phyloP scores from a whole-genome alignment of 1,284 basidiomycete genomes.

The Athelia psychrophila region DNA sequence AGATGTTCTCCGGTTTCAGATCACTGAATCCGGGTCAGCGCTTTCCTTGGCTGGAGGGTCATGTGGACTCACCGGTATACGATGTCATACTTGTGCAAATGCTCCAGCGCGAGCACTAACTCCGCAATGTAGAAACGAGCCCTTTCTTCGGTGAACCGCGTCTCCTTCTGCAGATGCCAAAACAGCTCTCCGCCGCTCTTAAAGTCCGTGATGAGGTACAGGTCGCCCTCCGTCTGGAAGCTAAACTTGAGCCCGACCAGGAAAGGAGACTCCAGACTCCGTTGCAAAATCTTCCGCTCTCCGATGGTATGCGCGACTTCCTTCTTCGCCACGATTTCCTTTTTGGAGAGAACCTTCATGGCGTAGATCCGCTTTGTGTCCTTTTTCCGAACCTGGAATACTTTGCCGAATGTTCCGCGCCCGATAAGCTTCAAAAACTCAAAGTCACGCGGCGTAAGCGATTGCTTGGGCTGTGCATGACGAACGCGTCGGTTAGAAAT shows the following conservation, averaged over 20 bases:
- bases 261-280: conserved; percentile 94
- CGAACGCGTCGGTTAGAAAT: conserved; percentile 16
- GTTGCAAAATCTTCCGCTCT: conserved; percentile 97
- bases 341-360: conserved; percentile 99
- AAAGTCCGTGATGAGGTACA: conserved; percentile 98
- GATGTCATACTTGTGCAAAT: conserved; percentile 96
- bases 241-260: conserved; percentile 98
- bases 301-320: conserved; percentile 99
- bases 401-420: conserved; percentile 97
- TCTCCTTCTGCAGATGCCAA: conserved; percentile 96
- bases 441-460: conserved; percentile 90
- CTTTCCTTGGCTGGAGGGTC: background rate
- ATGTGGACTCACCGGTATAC: conserved; percentile 80
- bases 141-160: conserved; percentile 88
- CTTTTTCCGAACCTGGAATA: conserved; percentile 97
- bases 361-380: conserved; percentile 99
- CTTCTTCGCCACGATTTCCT: conserved; percentile 98
- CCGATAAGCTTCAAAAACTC: conserved; percentile 99
- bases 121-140: conserved; percentile 97
- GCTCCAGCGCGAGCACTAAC: conserved; percentile 90
- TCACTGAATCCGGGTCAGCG: conserved; percentile 48
- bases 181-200: conserved; percentile 99
- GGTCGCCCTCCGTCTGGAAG: conserved; percentile 95
- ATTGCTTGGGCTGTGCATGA: conserved; percentile 65
- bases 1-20: conserved; percentile 96